Base-by-base conservation (phyloP, 495 filamentous ascomycete genomes). In the Parathielavia hyrcaniae region DNA sequence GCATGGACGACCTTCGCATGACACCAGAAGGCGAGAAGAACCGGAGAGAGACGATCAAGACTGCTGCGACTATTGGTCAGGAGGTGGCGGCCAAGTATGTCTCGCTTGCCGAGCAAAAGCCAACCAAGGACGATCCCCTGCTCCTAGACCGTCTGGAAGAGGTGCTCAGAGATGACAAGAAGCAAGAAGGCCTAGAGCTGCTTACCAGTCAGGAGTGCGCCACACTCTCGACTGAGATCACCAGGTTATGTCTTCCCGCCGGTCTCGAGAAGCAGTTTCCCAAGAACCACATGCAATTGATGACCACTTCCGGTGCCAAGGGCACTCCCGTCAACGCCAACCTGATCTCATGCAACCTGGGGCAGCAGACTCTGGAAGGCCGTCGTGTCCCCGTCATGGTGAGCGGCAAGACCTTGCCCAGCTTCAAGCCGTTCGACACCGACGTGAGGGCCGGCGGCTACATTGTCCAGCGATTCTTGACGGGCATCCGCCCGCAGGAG, bases 281-380 rank as follows among this genome's bases (percentile, higher is more conserved):
- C 0, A 86, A 85, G 67, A 99, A 99, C 62, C 95, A 97, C 70
- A 97, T 99, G 90, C 95, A 97, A 78, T 83, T 86, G 59, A 99
- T 99, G 95, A 99, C 95, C 11, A 85, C 86, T 3, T 95, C 95
- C 26, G 95, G 95, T 65, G 95, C 95, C 49, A 99, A 99, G 79
- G 93, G 95, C 66, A 86, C 81, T 38, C 71, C 79, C 53, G 95
- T 97, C 65, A 99, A 99, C 69, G 95, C 95, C 55, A 96, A 93
- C 64, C 83, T 96, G 54, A 97, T 99, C 75, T 96, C 91, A 34
- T 97, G 91, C 71, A 95, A 97, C 68, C 81, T 99, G 55, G 95
- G 95, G 23, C 95, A 99, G 67, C 95, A 99, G 67, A 88, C 95
- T 73, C 75, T 99, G 62, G 95, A 99, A 77, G 95, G 95, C 65